phyloP scores from a whole-genome alignment of 768 basidiomycete species.

The Phylloporus scabripes region DNA sequence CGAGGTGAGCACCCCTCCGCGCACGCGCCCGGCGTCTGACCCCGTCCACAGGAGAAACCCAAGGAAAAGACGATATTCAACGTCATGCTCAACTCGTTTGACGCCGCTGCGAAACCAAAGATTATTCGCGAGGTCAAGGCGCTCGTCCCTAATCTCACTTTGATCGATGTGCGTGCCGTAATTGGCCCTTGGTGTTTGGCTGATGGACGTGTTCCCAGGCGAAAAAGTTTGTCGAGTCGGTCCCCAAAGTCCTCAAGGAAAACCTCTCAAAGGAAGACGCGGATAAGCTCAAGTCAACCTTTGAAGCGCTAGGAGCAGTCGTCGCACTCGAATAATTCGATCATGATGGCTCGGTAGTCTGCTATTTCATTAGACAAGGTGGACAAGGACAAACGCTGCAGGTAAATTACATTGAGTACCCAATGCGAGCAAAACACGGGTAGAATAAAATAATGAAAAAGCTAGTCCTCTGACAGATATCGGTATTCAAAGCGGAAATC shows the following conservation, averaged over 20 bases:
- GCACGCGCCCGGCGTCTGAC: not conserved
- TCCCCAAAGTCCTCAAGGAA: conserved; percentile 92
- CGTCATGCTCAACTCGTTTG: conserved; percentile 92
- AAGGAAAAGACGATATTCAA: conserved; percentile 99
- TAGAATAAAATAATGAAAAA: conserved; percentile 4
- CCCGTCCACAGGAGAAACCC: conserved; percentile 67
- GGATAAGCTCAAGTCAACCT: conserved; percentile 90
- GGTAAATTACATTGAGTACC: conserved; percentile 24
- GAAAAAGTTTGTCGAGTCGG: conserved; percentile 97
- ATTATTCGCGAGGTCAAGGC: conserved; percentile 98
- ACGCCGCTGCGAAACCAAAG: conserved; percentile 88
- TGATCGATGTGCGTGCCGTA: conserved; percentile 78
- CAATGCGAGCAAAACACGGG: conserved; percentile 11
- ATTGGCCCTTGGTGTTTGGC: not conserved
- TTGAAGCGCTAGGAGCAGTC: conserved; percentile 84
- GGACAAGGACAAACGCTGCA: conserved; percentile 11
- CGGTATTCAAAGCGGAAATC: conserved; percentile 98
- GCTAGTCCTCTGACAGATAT: conserved; percentile 78
- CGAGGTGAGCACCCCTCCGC: conserved; percentile 45
- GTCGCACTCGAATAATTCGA: conserved; percentile 71
- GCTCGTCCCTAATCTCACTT: conserved; percentile 88
- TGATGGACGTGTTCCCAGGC: conserved; percentile 49
- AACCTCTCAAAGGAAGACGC: conserved; percentile 95
- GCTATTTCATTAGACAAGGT: conserved; percentile 14
- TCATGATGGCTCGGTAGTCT: conserved; percentile 5